Percentiles rank a stretch among this genome's conserved stretches.
phyloP scores from a whole-genome alignment of 768 basidiomycete genomes.

The Leucocoprinus leucothites region DNA sequence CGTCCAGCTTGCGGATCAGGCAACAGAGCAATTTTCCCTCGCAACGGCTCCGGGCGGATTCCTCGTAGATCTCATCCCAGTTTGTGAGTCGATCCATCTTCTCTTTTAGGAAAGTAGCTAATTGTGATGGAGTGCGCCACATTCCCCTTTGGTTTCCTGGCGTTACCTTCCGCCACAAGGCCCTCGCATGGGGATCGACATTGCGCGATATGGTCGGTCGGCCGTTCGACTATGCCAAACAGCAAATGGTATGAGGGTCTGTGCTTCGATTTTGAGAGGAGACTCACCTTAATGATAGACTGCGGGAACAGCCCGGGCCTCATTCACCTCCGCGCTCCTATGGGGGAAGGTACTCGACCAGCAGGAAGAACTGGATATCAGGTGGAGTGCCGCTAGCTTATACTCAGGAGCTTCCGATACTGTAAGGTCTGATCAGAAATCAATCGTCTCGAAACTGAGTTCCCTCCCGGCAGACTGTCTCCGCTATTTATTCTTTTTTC shows the following conservation, averaged over 20 bases:
- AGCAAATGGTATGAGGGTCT: conserved; percentile 46
- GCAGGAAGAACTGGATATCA: conserved; percentile 61
- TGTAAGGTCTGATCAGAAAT: conserved; percentile 26
- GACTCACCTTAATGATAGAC: conserved; percentile 32
- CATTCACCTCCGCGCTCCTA: conserved; percentile 57
- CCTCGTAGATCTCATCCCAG: conserved; percentile 49
- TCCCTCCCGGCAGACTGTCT: conserved; percentile 47
- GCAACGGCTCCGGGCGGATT: conserved; percentile 50
- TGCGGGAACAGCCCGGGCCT: conserved; percentile 52
- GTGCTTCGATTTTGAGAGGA: conserved; percentile 11
- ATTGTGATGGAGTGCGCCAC: conserved; percentile 42
- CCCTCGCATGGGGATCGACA: conserved; percentile 49
- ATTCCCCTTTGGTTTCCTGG: conserved; percentile 66
- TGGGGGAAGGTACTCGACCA: conserved; percentile 44
- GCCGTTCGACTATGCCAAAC: conserved; percentile 56
- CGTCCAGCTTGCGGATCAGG: conserved; percentile 48
- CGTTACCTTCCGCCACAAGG: conserved; percentile 52
- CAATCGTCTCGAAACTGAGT: background rate
- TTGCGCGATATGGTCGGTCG: conserved; percentile 52
- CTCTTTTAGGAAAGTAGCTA: conserved; percentile 2
- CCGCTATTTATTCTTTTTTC: conserved; percentile 58
- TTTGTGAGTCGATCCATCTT: conserved; percentile 29
- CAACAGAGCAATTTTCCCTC: conserved; percentile 52
- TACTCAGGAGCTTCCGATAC: conserved; percentile 60
- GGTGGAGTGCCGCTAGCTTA: conserved; percentile 61